These are phyloP conservation scores for Vigna nakashimae DNA, from an alignment of 306 rosid species.

Conservation along the genomic window DNA sequence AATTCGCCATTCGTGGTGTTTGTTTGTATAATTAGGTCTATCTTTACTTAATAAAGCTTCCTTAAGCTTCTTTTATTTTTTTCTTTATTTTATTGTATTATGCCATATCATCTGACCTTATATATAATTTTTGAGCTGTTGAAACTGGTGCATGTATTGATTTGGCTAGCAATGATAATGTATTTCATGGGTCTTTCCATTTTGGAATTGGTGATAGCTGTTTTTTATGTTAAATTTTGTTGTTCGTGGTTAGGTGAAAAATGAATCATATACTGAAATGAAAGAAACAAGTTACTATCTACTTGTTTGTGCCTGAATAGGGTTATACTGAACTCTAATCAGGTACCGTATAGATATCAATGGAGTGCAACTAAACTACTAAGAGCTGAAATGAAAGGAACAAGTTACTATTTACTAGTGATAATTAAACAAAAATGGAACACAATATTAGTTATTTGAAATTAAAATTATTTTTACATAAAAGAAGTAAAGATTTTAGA, in stretches of 20 bases:
- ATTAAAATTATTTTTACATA: too few relatives aligned
- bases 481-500: too few relatives aligned
- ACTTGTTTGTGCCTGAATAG: neutral
- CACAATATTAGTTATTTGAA: too few relatives aligned
- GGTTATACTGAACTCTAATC: neutral
- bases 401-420: neutral
- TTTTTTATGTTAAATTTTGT: neutral
- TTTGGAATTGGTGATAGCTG: neutral
- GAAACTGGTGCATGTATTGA: conserved; percentile 22
- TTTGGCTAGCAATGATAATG: conserved; percentile 6
- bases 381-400: neutral
- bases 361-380: neutral
- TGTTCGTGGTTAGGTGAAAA: neutral
- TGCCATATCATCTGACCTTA: conserved; percentile 26
- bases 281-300: neutral
- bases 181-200: neutral
- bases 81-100: conserved; percentile 2
- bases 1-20: conserved; percentile 17
- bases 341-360: neutral
- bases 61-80: conserved; percentile 10
- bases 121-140: conserved; percentile 8
- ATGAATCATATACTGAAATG: neutral
- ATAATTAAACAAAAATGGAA: neutral
- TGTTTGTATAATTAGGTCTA: conserved; percentile 20
- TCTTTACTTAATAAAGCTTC: conserved; percentile 20